A percentile compares a stretch with the other conserved stretches of the same genome.
Conservation (phyloP, 2,329 filamentous ascomycete species). For the Cladophialophora bantiana region DNA sequence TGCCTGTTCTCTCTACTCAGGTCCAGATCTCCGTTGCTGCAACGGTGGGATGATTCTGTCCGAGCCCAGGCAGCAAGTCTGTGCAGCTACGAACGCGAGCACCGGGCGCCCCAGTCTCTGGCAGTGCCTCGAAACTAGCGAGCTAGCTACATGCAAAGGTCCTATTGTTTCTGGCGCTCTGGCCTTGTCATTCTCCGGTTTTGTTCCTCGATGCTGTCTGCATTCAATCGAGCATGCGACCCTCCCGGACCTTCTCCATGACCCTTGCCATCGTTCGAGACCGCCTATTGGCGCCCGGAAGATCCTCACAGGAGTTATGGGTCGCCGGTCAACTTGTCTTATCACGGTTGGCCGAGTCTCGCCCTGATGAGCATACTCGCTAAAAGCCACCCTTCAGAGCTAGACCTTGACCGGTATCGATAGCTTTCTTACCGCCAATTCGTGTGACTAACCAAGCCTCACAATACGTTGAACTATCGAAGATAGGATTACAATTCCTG, state of each 20-base stretch:
- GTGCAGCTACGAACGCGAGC: conserved; percentile 6
- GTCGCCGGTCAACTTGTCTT: conserved; percentile 28
- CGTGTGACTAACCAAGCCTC: conserved; percentile 31
- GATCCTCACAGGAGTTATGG: conserved; percentile 17
- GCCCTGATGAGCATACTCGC: conserved; percentile 17
- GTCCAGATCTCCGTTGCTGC: conserved; percentile 1
- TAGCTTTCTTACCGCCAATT: conserved; percentile 32
- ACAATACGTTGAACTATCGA: conserved; percentile 17
- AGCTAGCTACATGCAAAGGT: conserved; percentile 2
- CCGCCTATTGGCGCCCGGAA: conserved; percentile 21
- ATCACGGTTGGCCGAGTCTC: conserved; percentile 23
- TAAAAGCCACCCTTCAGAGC: conserved; percentile 16
- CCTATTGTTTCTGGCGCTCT: conserved; percentile 14
- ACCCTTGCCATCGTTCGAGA: not conserved
- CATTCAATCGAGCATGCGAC: conserved; percentile 14
- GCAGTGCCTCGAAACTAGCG: conserved; percentile 3
- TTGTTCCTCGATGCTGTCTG: not conserved
- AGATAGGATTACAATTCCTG: conserved; percentile 27
- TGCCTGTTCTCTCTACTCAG: not conserved
- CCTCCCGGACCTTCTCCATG: conserved; percentile 10
- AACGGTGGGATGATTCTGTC: not conserved
- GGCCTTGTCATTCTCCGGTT: conserved; percentile 5
- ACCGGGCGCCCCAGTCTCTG: not conserved
- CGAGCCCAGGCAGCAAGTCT: conserved; percentile 4
- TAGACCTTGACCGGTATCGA: conserved; percentile 19